Percentiles rank a stretch among this genome's conserved stretches.
phyloP scores from a whole-genome alignment of 345 rosid genomes.

The Leavenworthia alabamica region DNA sequence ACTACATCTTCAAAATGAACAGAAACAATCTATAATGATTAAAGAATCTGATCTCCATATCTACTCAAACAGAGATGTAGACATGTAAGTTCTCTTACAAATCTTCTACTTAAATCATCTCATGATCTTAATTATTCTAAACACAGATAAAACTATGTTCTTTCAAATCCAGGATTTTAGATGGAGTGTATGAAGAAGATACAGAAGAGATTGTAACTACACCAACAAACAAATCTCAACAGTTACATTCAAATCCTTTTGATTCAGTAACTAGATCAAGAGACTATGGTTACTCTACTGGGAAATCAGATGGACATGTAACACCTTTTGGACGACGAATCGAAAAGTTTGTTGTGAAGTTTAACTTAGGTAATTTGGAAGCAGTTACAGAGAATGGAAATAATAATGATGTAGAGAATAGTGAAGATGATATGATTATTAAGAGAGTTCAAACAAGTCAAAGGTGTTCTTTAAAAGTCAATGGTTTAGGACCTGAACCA shows the following conservation, averaged over 20 bases:
- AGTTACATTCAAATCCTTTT: slow-evolving; percentile 36
- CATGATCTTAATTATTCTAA: neutral
- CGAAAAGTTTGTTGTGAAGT: slow-evolving; percentile 62
- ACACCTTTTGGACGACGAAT: slow-evolving; percentile 75
- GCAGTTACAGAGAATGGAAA: slow-evolving; percentile 35
- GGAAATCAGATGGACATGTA: slow-evolving; percentile 45
- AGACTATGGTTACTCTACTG: slow-evolving; percentile 57
- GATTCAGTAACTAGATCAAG: slow-evolving; percentile 38
- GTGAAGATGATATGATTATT: slow-evolving; percentile 62
- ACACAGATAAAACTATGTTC: neutral
- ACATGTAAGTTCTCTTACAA: slow-evolving; percentile 52
- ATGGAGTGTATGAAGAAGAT: slow-evolving; percentile 51
- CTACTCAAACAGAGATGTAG: slow-evolving; percentile 80
- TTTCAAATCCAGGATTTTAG: slow-evolving; percentile 56
- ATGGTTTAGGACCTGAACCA: slow-evolving; percentile 56
- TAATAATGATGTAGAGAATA: slow-evolving; percentile 29
- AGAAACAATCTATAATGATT: slow-evolving; percentile 41
- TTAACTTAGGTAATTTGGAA: slow-evolving; percentile 43
- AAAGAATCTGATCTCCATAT: slow-evolving; percentile 63
- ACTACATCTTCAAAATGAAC: slow-evolving; percentile 72
- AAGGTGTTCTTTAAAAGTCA: slow-evolving; percentile 55
- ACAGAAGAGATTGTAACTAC: slow-evolving; percentile 48
- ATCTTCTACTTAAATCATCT: neutral
- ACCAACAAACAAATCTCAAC: slow-evolving; percentile 47
- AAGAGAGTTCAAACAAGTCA: slow-evolving; percentile 55